Base-by-base conservation (phyloP, 2,329 filamentous ascomycete species). In the Nemania sp. region DNA sequence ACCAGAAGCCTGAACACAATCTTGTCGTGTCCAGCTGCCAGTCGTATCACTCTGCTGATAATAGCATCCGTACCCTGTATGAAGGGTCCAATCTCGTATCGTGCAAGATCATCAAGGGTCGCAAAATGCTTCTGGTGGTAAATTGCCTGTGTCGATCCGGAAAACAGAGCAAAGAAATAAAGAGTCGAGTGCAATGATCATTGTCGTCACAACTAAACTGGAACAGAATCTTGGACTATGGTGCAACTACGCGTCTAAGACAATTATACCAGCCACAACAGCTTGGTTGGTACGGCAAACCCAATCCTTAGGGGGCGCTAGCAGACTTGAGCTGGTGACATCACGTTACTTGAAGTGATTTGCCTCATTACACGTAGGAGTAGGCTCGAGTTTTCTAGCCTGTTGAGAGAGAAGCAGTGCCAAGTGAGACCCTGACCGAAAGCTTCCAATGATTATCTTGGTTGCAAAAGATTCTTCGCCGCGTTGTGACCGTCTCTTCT, bases 61-160 rank as follows among this genome's bases (percentile, higher is more conserved):
- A 62, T n/a, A 29, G 17, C 11, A 10, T 62, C 47, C 12, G 49
- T 64, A 5, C 64, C 60, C 5, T 54, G 42, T 2, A 37, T 21
- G 20, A 60, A 45, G 3, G 56, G 39, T 3, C 5, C 18, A 11
- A 57, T 61, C 39, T 63, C 65, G 46, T 65, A 65, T 39, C 15
- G 54, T 21, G 49, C 35, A n/a, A 65, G 39, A 20, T 67, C 66
- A 7, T 68, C 59, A n/a, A 68, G 61, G 45, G 63, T 43, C n/a
- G 49, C 54, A 52, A 45, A 47, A 40, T 29, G 17, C 37, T 47
- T 56, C 34, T 20, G 45, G 50, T 37, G 15, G 20, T 45, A 39
- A 25, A 29, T 45, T 32, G 7, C 35, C 25, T 21, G 45, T n/a
- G 39, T 18, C 46, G 12, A 50, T 15, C 12, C 34, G n/a, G n/a